Conservation (phyloP, 2,329 filamentous ascomycete species). For the Stagonosporopsis chrysanthemi region DNA sequence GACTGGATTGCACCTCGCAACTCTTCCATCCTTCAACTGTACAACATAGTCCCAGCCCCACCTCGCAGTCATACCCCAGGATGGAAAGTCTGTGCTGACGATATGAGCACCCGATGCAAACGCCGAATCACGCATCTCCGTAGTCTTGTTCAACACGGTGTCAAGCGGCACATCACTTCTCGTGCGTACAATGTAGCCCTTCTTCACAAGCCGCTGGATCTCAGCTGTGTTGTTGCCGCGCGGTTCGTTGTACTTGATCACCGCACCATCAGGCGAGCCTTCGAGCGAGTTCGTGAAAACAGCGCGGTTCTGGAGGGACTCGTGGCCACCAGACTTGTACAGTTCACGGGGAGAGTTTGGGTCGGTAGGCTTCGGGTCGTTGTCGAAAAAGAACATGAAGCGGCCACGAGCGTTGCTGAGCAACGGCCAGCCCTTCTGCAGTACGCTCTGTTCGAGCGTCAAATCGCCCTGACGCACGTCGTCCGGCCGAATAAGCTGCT, state of each 20-base stretch:
- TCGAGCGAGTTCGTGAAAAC: constrained; percentile 60
- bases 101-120: constrained; percentile 59
- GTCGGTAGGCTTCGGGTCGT: constrained; percentile 49
- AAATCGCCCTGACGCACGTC: constrained; percentile 52
- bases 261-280: constrained; percentile 56
- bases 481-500: constrained; percentile 58
- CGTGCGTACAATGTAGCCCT: constrained; percentile 60
- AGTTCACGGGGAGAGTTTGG: constrained; percentile 45
- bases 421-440: constrained; percentile 59
- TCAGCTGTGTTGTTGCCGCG: constrained; percentile 45
- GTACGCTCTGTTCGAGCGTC: constrained; percentile 57
- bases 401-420: constrained; percentile 55
- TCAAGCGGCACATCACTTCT: constrained; percentile 56
- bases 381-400: constrained; percentile 62
- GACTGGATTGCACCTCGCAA: constrained; percentile 50
- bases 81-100: constrained; percentile 59
- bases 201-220: constrained; percentile 56
- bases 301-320: constrained; percentile 54
- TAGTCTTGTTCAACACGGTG: constrained; percentile 53
- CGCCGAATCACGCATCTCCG: constrained; percentile 54
- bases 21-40: constrained; percentile 36
- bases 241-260: constrained; percentile 60
- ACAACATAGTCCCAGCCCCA: constrained; percentile 59
- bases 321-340: constrained; percentile 49
- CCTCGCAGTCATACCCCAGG: constrained; percentile 56